These are phyloP conservation scores for Teunomyces funiuensis DNA, from an alignment of 805 yeast genomes.

Conservation along the genomic window DNA sequence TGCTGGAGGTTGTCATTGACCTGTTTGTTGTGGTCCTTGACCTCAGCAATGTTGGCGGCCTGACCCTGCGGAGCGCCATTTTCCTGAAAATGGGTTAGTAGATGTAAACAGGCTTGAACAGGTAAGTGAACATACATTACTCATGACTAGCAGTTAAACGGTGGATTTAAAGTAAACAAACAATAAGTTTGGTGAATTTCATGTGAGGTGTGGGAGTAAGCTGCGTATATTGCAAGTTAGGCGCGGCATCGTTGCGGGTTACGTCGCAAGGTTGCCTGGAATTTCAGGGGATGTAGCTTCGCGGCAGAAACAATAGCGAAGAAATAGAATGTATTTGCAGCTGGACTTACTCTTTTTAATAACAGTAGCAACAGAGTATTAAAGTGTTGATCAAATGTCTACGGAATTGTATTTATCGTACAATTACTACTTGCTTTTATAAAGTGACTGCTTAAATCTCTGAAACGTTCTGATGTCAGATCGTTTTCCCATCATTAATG, in stretches of 20 bases:
- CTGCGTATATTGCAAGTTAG: not conserved
- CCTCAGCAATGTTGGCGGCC: conserved; percentile 9
- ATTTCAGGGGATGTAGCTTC: not conserved
- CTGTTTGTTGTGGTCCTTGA: conserved; percentile 14
- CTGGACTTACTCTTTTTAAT: too few species aligned
- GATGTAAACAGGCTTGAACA: not conserved
- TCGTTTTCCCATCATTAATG: too few species aligned
- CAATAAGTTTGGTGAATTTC: not conserved
- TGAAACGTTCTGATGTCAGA: too few species aligned
- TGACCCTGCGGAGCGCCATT: not conserved
- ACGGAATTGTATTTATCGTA: too few species aligned
- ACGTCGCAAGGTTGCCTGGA: not conserved
- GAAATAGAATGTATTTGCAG: too few species aligned
- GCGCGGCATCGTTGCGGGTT: not conserved
- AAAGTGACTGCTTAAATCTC: too few species aligned
- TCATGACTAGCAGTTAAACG: not conserved
- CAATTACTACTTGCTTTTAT: too few species aligned
- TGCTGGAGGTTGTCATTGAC: conserved; percentile 12
- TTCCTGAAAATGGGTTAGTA: conserved; percentile 3
- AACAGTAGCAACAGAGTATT: too few species aligned
- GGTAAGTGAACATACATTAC: not conserved
- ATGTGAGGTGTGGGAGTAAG: not conserved
- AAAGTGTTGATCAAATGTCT: too few species aligned
- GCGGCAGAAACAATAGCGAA: not conserved
- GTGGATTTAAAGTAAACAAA: too few species aligned